phyloP scores from a whole-genome alignment of 441 rosid genomes.

The Euphorbia corollata region DNA sequence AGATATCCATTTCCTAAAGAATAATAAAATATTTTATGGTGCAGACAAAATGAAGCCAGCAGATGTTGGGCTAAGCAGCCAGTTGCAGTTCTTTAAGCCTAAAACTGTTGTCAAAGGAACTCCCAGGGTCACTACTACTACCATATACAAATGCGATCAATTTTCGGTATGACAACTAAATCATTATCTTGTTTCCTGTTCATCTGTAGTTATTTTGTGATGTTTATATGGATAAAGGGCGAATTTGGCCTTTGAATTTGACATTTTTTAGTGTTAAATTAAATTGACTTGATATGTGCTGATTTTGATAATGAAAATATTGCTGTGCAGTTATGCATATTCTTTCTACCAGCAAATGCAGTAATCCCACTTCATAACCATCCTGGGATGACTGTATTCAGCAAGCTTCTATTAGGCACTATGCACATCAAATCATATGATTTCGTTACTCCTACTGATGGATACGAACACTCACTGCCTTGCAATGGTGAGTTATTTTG shows the following conservation, averaged over 20 bases:
- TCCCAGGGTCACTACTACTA: slow-evolving; percentile 44
- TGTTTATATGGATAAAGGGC: neutral
- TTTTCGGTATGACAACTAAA: slow-evolving; percentile 45
- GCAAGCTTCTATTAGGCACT: slow-evolving; percentile 49
- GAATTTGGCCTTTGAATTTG: neutral
- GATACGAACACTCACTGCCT: slow-evolving; percentile 8
- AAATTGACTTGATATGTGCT: no score
- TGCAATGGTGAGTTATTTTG: slow-evolving; percentile 30
- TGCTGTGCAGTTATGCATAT: slow-evolving; percentile 41
- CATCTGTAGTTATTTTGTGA: no score
- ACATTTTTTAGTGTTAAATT: no score
- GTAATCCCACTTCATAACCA: slow-evolving; percentile 62
- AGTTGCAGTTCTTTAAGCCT: slow-evolving; percentile 35
- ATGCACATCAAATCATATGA: slow-evolving; percentile 61
- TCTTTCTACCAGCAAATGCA: slow-evolving; percentile 48
- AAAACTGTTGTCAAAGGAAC: slow-evolving; percentile 18
- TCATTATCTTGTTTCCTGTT: neutral
- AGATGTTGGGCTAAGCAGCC: slow-evolving; percentile 49
- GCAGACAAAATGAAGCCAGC: slow-evolving; percentile 57
- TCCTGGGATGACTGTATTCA: slow-evolving; percentile 60
- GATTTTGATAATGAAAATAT: no score
- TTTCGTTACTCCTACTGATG: slow-evolving; percentile 28
- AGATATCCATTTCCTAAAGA: no score
- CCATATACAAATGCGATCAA: slow-evolving; percentile 40
- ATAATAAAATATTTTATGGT: neutral